Evolutionary conservation across 495 filamentous ascomycete genomes (phyloP), one percentile per base, ranked within the genome.

Genomic region (Rhizodiscina lignyota): DNA sequence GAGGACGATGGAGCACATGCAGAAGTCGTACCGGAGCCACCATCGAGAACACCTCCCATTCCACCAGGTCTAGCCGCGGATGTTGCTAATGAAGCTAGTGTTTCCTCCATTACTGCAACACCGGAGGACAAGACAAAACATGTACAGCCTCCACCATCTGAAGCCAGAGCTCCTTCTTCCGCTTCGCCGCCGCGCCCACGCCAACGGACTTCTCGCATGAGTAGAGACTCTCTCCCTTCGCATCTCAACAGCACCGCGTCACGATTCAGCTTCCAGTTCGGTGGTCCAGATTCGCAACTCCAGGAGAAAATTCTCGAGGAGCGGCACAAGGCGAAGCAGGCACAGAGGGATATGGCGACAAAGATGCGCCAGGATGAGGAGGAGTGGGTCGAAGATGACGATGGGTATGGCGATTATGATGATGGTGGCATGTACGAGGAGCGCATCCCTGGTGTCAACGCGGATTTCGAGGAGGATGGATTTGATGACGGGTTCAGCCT

Each of bases 211-310:
- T 8, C 24, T 13, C 8, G 8, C 24, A 27, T 6, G 6, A 8
- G 8, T 13, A 6, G 24, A 6, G 13, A 6, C 8, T 8, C 8
- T 13, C 24, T 27, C 24, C 24, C 2, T 50, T 22, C 48, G 43
- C 83, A 86, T 52, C 74, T 85, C 52, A 85, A 79, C 44, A 87
- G 82, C 52, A 87, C 77, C 35, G 79, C 84, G 0, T 91, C 83
- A 2, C 64, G 85, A 6, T 93, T 94, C 45, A 91, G 83, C 49
- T 94, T 94, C 47, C 84, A 94, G 47, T 81, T 93, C 67, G 62
- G 55, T 16, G 69, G 70, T 8, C 72, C 77, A n/a, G 83, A 80
- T 21, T 74, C 81, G 11, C 74, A 78, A 4, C 68, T 68, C 8
- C 75, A 92, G 51, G 85, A 94, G 52, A 76, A 75, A 48, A 48